Percentiles rank a stretch among this genome's conserved stretches.
phyloP scores from a whole-genome alignment of 1,139 yeast genomes.

The Tardiomyces depauwii region DNA sequence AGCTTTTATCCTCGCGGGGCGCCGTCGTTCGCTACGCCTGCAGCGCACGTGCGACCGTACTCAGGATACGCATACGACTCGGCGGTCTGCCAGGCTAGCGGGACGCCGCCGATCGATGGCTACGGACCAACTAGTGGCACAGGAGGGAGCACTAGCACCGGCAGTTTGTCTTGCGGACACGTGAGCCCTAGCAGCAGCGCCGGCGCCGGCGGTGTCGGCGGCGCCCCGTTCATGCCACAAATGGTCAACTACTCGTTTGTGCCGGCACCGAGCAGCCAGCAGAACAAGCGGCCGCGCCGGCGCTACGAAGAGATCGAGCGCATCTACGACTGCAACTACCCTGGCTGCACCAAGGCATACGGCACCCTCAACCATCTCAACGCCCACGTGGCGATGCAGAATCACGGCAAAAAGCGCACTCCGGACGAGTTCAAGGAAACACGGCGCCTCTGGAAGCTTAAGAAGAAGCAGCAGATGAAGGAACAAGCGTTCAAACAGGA shows the following conservation, averaged over 20 bases:
- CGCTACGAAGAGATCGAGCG: slow-evolving; percentile 62
- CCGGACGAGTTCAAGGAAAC: slow-evolving; percentile 56
- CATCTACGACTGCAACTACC: slow-evolving; percentile 48
- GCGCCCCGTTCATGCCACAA: neutral
- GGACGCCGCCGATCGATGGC: too few relatives aligned
- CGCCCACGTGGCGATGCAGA: slow-evolving; percentile 63
- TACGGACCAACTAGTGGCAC: too few relatives aligned
- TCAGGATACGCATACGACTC: too few relatives aligned
- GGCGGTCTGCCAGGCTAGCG: too few relatives aligned
- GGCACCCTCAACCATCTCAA: slow-evolving; percentile 70
- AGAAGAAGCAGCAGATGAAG: slow-evolving; percentile 10
- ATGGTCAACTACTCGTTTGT: neutral
- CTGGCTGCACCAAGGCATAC: slow-evolving; percentile 57
- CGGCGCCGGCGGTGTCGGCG: too few relatives aligned
- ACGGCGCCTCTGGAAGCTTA: slow-evolving; percentile 24
- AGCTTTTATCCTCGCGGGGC: too few relatives aligned
- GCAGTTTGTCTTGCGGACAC: too few relatives aligned
- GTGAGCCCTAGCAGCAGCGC: too few relatives aligned
- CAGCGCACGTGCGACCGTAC: too few relatives aligned
- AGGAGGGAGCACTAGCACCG: too few relatives aligned
- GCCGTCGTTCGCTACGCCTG: too few relatives aligned
- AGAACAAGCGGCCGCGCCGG: slow-evolving; percentile 46
- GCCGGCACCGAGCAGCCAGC: neutral
- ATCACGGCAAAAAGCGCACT: slow-evolving; percentile 57
- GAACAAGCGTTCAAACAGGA: neutral